Evolutionary conservation across 805 yeast genomes (phyloP).

Genomic region (Groenewaldozyma salmanticensis): DNA sequence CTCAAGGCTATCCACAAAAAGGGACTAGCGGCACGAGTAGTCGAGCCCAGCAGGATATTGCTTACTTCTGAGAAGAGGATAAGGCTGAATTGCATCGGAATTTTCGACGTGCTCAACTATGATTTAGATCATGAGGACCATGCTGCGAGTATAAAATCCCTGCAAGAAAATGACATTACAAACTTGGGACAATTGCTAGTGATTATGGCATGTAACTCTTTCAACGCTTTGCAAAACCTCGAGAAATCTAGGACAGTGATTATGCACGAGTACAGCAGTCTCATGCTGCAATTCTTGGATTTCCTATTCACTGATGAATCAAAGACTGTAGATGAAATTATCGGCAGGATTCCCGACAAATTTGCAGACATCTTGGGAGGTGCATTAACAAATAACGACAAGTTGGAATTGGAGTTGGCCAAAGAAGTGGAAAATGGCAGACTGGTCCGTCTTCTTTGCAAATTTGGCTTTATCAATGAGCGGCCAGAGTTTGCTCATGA

Average conservation of each 20-base stretch:
- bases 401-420: slow-evolving; percentile 33
- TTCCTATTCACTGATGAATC: slow-evolving; percentile 2
- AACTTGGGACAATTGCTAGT: slow-evolving; percentile 52
- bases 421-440: slow-evolving; percentile 84
- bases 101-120: slow-evolving; percentile 51
- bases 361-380: slow-evolving; percentile 15
- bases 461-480: slow-evolving; percentile 68
- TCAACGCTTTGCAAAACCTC: slow-evolving; percentile 6
- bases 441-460: slow-evolving; percentile 69
- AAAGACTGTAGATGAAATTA: slow-evolving; percentile 8
- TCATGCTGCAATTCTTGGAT: slow-evolving; percentile 19
- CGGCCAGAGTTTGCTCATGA: slow-evolving; percentile 56
- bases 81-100: slow-evolving; percentile 62
- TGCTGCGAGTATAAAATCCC: slow-evolving; percentile 17
- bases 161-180: slow-evolving; percentile 47
- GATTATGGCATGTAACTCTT: slow-evolving; percentile 36
- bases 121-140: slow-evolving; percentile 14
- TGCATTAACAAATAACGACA: slow-evolving; percentile 16
- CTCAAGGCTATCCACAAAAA: slow-evolving; percentile 53
- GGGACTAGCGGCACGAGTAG: slow-evolving; percentile 52
- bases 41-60: slow-evolving; percentile 60
- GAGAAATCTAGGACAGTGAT: slow-evolving; percentile 18
- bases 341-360: slow-evolving; percentile 14
- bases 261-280: slow-evolving; percentile 16
- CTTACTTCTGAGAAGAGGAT: slow-evolving; percentile 64